Base-by-base conservation (phyloP, 352 stramenopile genomes). In the Albugo laibachii region DNA sequence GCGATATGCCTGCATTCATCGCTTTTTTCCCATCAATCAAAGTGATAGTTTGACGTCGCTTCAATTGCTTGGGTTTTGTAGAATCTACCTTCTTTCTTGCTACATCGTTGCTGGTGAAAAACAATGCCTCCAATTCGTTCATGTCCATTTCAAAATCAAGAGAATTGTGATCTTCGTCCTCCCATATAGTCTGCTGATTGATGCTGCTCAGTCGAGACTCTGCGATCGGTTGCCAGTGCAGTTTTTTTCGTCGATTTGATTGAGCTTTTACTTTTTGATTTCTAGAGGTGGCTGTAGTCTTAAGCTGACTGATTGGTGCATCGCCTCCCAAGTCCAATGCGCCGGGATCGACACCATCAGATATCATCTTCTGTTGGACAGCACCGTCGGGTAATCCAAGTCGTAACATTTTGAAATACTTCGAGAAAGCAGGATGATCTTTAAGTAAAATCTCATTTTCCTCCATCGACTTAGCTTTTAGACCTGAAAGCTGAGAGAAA, bases 1-100 rank as follows among this genome's bases (percentile, higher is more conserved):
- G 64, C 24, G 94, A 95, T 50, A 99, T 99, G 1, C 85, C 93
- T 27, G 86, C 91, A 61, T 99, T 99, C 89, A 97, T 98, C 11
- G 84, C 93, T 31, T 91, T 80, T 56, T 98, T 98, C 11, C 74
- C 80, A 61, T 98, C 88, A 55, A 96, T 91, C 48, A 99, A 51
- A 61, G 71, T 67, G 47, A 98, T 68, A 58, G 73, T 59, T 71
- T 92, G 69, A 49, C 86, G 87, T 11, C 69, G 61, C 20, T 78
- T 76, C 12, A 87, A 41, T 16, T 61, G 36, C 42, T 83, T 81
- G 18, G 48, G 54, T 40, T 61, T 50, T 0, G 41, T 36, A 40
- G 55, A 34, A n/a, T 41, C 41, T 0, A 41, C 52, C 18, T 63
- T 74, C 35, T 81, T 89, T 38, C 83, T 92, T 15, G 39, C 50